These are phyloP conservation scores for Trypanosoma conorhini DNA, from an alignment of 208 protist species.

Conservation along the genomic window DNA sequence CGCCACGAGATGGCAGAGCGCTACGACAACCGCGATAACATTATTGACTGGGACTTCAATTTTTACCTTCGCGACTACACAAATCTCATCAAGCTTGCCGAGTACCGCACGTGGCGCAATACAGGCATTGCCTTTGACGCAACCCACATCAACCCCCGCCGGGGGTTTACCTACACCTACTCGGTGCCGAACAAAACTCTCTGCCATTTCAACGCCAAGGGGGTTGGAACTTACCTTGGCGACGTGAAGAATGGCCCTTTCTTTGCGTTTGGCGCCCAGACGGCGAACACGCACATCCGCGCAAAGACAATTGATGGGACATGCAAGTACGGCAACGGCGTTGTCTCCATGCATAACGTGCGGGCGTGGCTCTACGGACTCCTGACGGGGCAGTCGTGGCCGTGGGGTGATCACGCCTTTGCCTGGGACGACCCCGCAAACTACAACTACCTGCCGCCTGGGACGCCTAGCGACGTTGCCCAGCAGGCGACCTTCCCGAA, in stretches of 20 bases:
- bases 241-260: constrained; percentile 91
- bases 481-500: constrained; percentile 58
- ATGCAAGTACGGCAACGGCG: constrained; percentile 89
- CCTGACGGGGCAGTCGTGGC: constrained; percentile 77
- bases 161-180: constrained; percentile 79
- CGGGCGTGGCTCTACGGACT: constrained; percentile 89
- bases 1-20: constrained; percentile 91
- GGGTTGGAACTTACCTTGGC: constrained; percentile 65
- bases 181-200: constrained; percentile 85
- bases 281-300: constrained; percentile 67
- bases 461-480: constrained; percentile 55
- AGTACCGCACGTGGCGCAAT: constrained; percentile 90
- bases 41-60: constrained; percentile 94
- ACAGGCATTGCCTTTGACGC: constrained; percentile 87
- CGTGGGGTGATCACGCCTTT: constrained; percentile 87
- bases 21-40: constrained; percentile 91
- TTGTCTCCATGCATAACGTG: constrained; percentile 89
- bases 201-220: constrained; percentile 77
- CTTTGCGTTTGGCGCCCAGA: constrained; percentile 75
- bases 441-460: constrained; percentile 86
- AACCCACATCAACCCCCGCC: constrained; percentile 83
- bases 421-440: constrained; percentile 82
- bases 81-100: constrained; percentile 84
- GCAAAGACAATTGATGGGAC: constrained; percentile 78
- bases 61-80: constrained; percentile 86